These are phyloP conservation scores for Fraxinus pennsylvanica DNA, from an alignment of 257 asterid genomes.

Conservation along the genomic window DNA sequence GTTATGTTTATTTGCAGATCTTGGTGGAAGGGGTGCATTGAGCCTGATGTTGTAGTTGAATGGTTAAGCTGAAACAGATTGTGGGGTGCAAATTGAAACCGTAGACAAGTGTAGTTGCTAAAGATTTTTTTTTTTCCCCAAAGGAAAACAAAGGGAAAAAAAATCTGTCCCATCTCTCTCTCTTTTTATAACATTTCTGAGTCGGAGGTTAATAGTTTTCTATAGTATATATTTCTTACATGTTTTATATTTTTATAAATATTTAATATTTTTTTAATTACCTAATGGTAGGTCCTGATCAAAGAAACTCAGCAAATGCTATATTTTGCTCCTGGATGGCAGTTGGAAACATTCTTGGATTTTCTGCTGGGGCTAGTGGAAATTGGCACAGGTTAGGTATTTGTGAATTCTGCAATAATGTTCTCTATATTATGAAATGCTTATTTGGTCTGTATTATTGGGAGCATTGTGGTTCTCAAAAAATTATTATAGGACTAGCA, in stretches of 20 bases:
- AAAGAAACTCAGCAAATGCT: constrained; percentile 95
- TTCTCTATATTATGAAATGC: constrained; percentile 17
- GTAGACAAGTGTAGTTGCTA: not conserved
- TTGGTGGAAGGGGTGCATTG: not conserved
- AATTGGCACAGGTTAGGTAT: constrained; percentile 82
- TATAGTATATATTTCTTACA: constrained; percentile 16
- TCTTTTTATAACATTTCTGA: constrained; percentile 3
- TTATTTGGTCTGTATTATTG: constrained; percentile 1
- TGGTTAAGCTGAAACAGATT: not conserved
- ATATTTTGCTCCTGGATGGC: constrained; percentile 99
- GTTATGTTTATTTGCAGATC: not conserved
- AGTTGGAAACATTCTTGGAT: constrained; percentile 95
- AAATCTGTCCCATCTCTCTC: constrained; percentile 6
- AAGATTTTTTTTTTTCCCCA: not conserved
- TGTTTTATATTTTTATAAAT: constrained; percentile 15
- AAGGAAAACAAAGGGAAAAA: constrained; percentile 11
- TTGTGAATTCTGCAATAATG: constrained; percentile 18
- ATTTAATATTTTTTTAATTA: constrained; percentile 17
- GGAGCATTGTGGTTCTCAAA: not conserved
- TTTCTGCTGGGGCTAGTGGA: constrained; percentile 98
- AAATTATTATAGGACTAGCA: not conserved
- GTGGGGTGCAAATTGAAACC: not conserved
- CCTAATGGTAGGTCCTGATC: constrained; percentile 78
- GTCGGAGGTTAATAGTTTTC: constrained; percentile 9
- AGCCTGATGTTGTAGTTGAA: not conserved